Base-by-base conservation (phyloP, 2,329 filamentous ascomycete genomes). In the Stromatinia cepivora region DNA sequence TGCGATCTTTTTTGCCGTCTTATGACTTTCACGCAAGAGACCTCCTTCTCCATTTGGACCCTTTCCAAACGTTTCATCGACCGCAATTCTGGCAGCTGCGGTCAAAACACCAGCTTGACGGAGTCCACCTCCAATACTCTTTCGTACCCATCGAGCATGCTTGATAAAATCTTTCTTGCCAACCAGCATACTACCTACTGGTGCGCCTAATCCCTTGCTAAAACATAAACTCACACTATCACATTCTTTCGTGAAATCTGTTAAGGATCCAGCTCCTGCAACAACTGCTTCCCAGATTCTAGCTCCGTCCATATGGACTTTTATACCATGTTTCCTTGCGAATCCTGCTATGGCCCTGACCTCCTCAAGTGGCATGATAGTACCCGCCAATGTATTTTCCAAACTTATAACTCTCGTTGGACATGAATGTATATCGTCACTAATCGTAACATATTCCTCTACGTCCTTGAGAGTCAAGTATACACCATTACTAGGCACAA, bases 371-470 rank as follows among this genome's bases (percentile, higher is more conserved):
- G 93, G 94, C 84, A 92, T 90, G 57, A 97, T 84, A 75, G 89
- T 88, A 34, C 93, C 93, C 68, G 88, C 87, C 63, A 97, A 85
- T 1, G 94, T 97, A 78, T 97, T 97, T 78, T 97, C 93, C 61
- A 97, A 82, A 71, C 87, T 89, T 73, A 97, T 92, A 64, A 97
- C 86, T 57, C 87, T 87, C 0, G 93, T 97, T 0, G 93, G 93
- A 76, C 91, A 93, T 45, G 84, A 83, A 78, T 97, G 92, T 28
- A 95, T 86, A 74, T 96, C 87, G 67, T 91, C 85, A 72, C 84
- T 74, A 0, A 93, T 78, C 0, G 90, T 84, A 6, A 86, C 87
- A 72, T 91, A 82, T 71, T 87, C 84, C 77, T 89, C 80, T 20
- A 97, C 81, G 75, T 97, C 94, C 70, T 84, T 81, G 0, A 84